phyloP scores from a whole-genome alignment of 1,284 basidiomycete species.

The Tilletiaria anomala region DNA sequence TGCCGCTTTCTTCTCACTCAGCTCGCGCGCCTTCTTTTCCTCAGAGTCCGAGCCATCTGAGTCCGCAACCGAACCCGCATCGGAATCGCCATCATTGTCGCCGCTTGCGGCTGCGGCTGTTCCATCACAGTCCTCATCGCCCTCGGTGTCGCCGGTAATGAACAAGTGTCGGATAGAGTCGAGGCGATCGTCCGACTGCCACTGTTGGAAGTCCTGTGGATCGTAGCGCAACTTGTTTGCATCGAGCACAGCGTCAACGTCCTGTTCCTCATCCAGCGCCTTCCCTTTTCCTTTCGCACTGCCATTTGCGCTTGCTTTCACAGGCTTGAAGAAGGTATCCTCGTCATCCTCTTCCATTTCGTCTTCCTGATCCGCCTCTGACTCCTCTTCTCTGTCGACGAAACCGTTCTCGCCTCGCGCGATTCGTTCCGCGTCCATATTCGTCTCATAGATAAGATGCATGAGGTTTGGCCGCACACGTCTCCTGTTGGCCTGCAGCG shows the following conservation, averaged over 20 bases:
- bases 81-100: constrained; percentile 20
- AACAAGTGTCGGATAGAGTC: constrained; percentile 77
- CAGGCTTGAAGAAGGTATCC: constrained; percentile 61
- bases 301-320: constrained; percentile 31
- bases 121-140: too few relatives aligned
- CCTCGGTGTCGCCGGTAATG: constrained; percentile 57
- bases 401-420: constrained; percentile 43
- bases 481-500: constrained; percentile 37
- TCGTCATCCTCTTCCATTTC: constrained; percentile 7
- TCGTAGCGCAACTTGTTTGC: constrained; percentile 32
- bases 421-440: constrained; percentile 58
- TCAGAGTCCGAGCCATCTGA: constrained; percentile 40
- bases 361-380: constrained; percentile 19
- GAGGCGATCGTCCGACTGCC: constrained; percentile 69
- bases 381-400: constrained; percentile 9
- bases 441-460: constrained; percentile 65
- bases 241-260: constrained; percentile 11
- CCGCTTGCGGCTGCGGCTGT: constrained; percentile 8
- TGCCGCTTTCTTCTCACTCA: constrained; percentile 74
- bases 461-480: constrained; percentile 55
- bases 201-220: constrained; percentile 49
- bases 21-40: constrained; percentile 46
- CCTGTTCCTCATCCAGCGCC: constrained; percentile 5
- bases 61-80: constrained; percentile 11
- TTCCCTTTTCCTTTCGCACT: constrained; percentile 25